phyloP scores from a whole-genome alignment of 768 basidiomycete genomes.

The Auricularia heimuer region DNA sequence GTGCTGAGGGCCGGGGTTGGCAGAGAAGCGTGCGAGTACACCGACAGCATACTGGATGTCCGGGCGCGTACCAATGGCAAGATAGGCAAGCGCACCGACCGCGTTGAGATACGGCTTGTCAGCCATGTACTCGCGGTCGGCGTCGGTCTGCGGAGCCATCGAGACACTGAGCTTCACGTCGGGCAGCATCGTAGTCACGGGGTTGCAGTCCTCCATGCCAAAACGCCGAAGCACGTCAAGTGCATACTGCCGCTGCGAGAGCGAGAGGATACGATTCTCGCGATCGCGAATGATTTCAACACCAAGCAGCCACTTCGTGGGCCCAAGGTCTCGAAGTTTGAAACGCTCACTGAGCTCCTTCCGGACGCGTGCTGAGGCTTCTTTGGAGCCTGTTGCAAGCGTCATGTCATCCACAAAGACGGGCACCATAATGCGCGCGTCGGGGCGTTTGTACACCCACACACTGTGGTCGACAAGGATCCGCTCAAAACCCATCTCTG shows the following conservation, averaged over 20 bases:
- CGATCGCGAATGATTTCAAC: conserved; percentile 3
- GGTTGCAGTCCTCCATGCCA: conserved; percentile 2
- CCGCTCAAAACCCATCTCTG: conserved; percentile 8
- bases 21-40: conserved; percentile 10
- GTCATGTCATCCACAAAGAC: conserved; percentile 15
- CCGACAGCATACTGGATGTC: conserved; percentile 26
- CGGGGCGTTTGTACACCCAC: conserved; percentile 20
- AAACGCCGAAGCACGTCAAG: not conserved
- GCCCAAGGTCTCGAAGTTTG: conserved; percentile 13
- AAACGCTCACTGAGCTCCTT: conserved; percentile 17
- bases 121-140: conserved; percentile 14
- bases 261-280: not conserved
- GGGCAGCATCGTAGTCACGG: conserved; percentile 2
- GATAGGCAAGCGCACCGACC: conserved; percentile 23
- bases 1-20: no score
- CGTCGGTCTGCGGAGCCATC: conserved; percentile 3
- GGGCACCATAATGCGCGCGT: not conserved
- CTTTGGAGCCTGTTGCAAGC: not conserved
- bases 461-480: conserved; percentile 14
- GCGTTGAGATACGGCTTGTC: conserved; percentile 19
- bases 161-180: conserved; percentile 6
- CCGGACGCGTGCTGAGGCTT: conserved; percentile 9
- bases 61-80: conserved; percentile 23
- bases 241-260: conserved; percentile 2
- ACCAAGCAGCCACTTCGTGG: conserved; percentile 10